Evolutionary conservation across 192 early-diverging fungal species (phyloP).

Genomic region (Rhizoclosmatium sp.): DNA sequence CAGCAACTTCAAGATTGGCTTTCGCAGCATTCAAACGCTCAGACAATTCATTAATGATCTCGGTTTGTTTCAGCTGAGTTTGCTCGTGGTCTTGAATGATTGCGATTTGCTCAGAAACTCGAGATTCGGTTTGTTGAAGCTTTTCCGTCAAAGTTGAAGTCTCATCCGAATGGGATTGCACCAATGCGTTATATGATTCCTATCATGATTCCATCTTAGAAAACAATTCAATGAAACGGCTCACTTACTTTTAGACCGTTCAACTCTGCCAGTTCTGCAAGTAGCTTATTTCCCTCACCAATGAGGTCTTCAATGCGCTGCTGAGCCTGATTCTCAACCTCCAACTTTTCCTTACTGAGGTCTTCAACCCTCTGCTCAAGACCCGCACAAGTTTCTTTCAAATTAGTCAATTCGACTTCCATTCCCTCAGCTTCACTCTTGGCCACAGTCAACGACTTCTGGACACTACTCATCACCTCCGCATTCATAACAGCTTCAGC

Average conservation of each 20-base stretch:
- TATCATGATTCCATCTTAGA: not conserved
- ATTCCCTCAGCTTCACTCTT: not conserved
- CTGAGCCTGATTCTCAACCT: not conserved
- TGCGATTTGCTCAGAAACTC: not conserved
- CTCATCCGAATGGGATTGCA: not conserved
- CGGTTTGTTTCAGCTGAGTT: not conserved
- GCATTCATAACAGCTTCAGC: not conserved
- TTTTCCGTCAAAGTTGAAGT: not conserved
- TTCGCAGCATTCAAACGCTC: not conserved
- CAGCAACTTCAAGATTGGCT: not conserved
- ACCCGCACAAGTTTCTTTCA: too few species aligned
- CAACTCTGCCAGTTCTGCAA: not conserved
- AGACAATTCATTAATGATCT: not conserved
- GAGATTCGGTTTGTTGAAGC: not conserved
- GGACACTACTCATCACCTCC: not conserved
- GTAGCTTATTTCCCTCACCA: not conserved
- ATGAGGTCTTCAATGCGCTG: not conserved
- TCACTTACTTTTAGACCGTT: not conserved
- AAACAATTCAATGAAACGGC: too few species aligned
- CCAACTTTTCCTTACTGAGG: too few species aligned
- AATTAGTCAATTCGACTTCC: too few species aligned
- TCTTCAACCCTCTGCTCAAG: too few species aligned
- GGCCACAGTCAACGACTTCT: not conserved
- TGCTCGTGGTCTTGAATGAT: not conserved
- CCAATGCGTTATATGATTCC: not conserved